A percentile compares a stretch with the other conserved stretches of the same genome.
Conservation (phyloP, 352 stramenopile species). For the Phytopythium delawarense region DNA sequence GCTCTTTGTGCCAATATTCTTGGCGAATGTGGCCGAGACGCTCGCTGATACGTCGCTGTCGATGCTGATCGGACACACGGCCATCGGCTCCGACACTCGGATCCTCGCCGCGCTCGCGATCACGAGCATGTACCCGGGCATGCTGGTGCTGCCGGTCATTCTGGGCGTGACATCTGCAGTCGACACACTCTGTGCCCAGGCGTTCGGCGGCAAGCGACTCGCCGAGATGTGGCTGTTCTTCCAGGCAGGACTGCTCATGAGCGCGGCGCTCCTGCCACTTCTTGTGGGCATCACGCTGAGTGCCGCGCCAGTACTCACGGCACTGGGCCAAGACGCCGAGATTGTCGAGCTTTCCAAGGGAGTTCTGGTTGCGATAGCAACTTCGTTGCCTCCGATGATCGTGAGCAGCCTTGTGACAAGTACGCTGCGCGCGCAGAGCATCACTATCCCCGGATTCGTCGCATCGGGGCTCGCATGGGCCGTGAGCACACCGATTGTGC, state of each 20-base stretch:
- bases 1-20: slow-evolving; percentile 12
- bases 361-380: not conserved
- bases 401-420: slow-evolving; percentile 2
- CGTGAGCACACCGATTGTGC: slow-evolving; percentile 17
- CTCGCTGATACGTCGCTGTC: slow-evolving; percentile 7
- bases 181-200: slow-evolving; percentile 29
- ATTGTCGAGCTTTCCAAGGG: slow-evolving; percentile 5
- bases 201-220: slow-evolving; percentile 27
- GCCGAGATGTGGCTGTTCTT: slow-evolving; percentile 33
- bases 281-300: slow-evolving; percentile 4
- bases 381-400: not conserved
- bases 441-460: slow-evolving; percentile 17
- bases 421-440: slow-evolving; percentile 26
- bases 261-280: slow-evolving; percentile 6
- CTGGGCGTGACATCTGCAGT: slow-evolving; percentile 7
- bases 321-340: slow-evolving; percentile 1
- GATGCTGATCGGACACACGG: slow-evolving; percentile 25
- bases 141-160: not conserved
- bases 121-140: slow-evolving; percentile 8
- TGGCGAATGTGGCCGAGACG: slow-evolving; percentile 7
- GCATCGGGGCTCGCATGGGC: slow-evolving; percentile 13
- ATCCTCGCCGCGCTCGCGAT: slow-evolving; percentile 25
- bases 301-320: slow-evolving; percentile 1
- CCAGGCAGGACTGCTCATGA: slow-evolving; percentile 24
- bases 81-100: slow-evolving; percentile 10